Evolutionary conservation across 2,329 filamentous ascomycete genomes (phyloP).

Genomic region (Colletotrichum lupini): DNA sequence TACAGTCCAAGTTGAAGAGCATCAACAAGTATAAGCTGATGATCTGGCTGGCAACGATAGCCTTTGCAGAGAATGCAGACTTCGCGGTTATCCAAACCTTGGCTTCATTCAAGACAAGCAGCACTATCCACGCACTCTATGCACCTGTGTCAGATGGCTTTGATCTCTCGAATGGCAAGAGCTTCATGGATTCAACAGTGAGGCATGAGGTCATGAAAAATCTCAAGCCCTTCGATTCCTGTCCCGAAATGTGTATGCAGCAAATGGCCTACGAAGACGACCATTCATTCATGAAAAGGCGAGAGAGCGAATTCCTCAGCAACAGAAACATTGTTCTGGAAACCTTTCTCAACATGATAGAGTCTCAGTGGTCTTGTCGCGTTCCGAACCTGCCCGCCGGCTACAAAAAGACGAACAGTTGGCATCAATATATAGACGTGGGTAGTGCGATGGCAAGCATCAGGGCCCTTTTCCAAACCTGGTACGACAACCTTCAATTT

Average conservation of each 20-base stretch:
- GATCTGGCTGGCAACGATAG: slow-evolving; percentile 39
- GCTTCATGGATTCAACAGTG: background rate
- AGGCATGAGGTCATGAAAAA: background rate
- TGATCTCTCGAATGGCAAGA: background rate
- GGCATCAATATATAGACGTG: background rate
- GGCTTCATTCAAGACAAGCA: slow-evolving; percentile 2
- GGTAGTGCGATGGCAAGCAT: background rate
- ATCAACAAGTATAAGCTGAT: slow-evolving; percentile 26
- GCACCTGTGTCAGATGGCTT: background rate
- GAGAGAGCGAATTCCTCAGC: background rate
- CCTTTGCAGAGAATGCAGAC: slow-evolving; percentile 26
- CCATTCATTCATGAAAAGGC: background rate
- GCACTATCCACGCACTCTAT: background rate
- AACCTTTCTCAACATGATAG: background rate
- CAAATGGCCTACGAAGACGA: background rate
- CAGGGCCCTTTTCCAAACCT: slow-evolving; percentile 16
- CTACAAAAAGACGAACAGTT: background rate
- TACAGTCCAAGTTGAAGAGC: background rate
- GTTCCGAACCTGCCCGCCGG: background rate
- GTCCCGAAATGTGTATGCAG: background rate
- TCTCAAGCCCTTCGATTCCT: background rate
- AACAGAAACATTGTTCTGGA: background rate
- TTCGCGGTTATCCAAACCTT: slow-evolving; percentile 30
- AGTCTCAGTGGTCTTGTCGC: background rate
- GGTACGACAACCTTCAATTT: slow-evolving; percentile 43